These are phyloP conservation scores for Boletus reticuloceps DNA, from an alignment of 768 basidiomycete species.

Conservation along the genomic window DNA sequence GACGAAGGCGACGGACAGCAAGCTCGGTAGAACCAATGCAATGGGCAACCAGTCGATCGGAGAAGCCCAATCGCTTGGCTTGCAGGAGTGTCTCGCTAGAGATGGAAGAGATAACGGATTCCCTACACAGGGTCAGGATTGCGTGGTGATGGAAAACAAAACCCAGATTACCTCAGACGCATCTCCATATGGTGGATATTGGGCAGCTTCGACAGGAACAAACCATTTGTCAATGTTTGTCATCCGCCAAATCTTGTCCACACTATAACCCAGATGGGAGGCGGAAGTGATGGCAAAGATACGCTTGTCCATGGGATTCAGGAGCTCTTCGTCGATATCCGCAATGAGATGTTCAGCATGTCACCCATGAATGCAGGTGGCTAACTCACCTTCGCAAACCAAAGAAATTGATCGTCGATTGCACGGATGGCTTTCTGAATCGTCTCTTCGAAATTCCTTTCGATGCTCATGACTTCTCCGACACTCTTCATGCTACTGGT, in stretches of 20 bases:
- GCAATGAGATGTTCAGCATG: constrained; percentile 52
- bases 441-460: constrained; percentile 97
- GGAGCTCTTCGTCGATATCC: constrained; percentile 88
- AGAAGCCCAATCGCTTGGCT: too few species aligned
- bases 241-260: constrained; percentile 98
- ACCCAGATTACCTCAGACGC: constrained; percentile 56
- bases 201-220: constrained; percentile 81
- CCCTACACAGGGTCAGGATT: constrained; percentile 37
- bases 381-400: constrained; percentile 76
- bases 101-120: constrained; percentile 63
- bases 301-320: constrained; percentile 95
- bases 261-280: constrained; percentile 84
- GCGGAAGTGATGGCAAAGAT: constrained; percentile 95
- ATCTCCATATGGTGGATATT: constrained; percentile 83
- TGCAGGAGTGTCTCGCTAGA: constrained; percentile 62
- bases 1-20: constrained; percentile 85
- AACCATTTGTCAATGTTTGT: constrained; percentile 99
- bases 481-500: too few species aligned
- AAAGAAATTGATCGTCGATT: constrained; percentile 92
- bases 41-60: constrained; percentile 83
- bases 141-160: not conserved
- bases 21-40: constrained; percentile 90
- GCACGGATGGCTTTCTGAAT: constrained; percentile 97
- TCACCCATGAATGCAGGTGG: not conserved
- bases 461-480: constrained; percentile 99